A percentile compares a stretch with the other conserved stretches of the same genome.
These are phyloP conservation scores for Nasturtium officinale DNA, from an alignment of 345 rosid species.

Conservation along the genomic window DNA sequence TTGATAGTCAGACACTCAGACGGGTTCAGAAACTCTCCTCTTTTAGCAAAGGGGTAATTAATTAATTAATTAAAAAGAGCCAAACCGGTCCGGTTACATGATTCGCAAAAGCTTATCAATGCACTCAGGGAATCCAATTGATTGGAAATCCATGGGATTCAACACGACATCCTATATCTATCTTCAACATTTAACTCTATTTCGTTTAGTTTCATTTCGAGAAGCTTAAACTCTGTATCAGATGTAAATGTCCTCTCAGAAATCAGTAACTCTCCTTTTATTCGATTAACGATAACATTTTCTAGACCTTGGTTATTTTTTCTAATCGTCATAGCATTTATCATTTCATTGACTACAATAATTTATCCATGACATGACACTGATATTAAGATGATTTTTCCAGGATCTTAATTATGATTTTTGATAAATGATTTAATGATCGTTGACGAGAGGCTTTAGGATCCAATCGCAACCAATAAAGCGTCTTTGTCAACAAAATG, in stretches of 20 bases:
- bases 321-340: neutral
- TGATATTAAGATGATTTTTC: conserved; percentile 1
- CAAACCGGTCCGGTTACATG: no score
- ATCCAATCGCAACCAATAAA: conserved; percentile 34
- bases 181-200: no score
- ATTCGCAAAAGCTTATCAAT: no score
- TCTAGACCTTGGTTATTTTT: neutral
- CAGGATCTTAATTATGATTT: conserved; percentile 25
- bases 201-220: no score
- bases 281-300: neutral
- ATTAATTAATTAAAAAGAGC: no score
- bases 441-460: conserved; percentile 33
- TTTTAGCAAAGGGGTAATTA: no score
- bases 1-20: neutral
- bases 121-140: no score
- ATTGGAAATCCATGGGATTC: no score
- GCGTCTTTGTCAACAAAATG: conserved; percentile 13
- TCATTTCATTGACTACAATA: conserved; percentile 12
- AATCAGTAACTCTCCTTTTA: neutral
- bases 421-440: conserved; percentile 31
- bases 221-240: no score
- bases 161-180: no score
- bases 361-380: conserved; percentile 28
- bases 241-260: no score
- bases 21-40: conserved; percentile 2